A percentile compares a stretch with the other conserved stretches of the same genome.
Conservation (phyloP, 2,329 filamentous ascomycete species). For the Colletotrichum limetticola region DNA sequence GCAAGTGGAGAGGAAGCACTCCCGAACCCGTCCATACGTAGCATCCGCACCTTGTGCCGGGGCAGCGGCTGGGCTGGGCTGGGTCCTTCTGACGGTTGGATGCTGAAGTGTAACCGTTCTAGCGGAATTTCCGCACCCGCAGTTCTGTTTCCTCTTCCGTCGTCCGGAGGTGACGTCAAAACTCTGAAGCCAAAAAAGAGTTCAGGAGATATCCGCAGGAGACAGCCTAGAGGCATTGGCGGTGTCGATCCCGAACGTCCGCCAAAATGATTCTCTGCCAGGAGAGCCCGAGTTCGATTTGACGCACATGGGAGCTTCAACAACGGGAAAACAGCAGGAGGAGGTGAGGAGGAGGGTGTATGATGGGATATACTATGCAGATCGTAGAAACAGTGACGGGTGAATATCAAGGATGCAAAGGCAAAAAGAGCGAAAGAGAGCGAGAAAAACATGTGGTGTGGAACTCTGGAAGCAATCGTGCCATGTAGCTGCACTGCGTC, state of each 20-base stretch:
- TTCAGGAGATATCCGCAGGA: background rate
- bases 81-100: background rate
- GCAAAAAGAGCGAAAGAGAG: background rate
- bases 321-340: background rate
- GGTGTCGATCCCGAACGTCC: conserved; percentile 21
- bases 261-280: background rate
- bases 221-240: background rate
- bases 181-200: background rate
- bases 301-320: background rate
- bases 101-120: background rate
- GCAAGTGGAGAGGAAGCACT: background rate
- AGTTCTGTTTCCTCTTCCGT: background rate
- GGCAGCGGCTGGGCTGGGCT: background rate
- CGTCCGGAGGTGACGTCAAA: background rate
- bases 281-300: background rate
- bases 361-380: background rate
- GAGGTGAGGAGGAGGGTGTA: background rate
- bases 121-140: background rate
- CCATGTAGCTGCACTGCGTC: background rate
- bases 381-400: background rate
- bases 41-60: background rate
- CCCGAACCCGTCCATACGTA: background rate
- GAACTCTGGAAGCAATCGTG: background rate
- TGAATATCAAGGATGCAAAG: background rate
- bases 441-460: background rate